Evolutionary conservation across 257 asterid species (phyloP).

Genomic region (Scutellaria barbata): DNA sequence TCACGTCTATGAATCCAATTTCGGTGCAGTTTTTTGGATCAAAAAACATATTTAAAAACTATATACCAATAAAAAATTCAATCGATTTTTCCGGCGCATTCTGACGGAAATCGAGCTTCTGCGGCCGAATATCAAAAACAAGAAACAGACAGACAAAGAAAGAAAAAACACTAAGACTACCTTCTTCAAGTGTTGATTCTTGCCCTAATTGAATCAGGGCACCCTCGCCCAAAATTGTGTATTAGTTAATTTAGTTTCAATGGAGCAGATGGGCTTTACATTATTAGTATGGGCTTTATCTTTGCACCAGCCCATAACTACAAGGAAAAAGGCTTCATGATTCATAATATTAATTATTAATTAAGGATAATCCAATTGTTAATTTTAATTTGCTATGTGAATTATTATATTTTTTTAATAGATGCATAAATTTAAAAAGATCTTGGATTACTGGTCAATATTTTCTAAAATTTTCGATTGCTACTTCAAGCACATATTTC

Average conservation of each 20-base stretch:
- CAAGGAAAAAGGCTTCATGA: no score
- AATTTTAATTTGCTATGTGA: no score
- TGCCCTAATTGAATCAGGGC: background rate
- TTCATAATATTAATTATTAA: no score
- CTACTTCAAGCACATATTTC: no score
- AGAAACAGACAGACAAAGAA: background rate
- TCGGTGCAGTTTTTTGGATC: background rate
- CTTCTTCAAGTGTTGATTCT: background rate
- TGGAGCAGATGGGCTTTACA: background rate
- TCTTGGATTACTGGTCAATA: no score
- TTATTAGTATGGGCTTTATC: background rate
- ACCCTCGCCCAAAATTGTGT: background rate
- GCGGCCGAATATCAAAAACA: background rate
- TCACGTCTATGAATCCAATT: no score
- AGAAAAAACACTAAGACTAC: background rate
- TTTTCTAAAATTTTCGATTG: no score
- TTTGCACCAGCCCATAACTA: no score
- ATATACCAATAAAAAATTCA: background rate
- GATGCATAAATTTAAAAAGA: no score
- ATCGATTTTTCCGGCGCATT: background rate
- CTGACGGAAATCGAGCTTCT: background rate
- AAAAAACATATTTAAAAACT: background rate
- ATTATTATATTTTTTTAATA: no score
- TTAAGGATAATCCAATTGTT: no score
- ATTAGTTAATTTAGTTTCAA: background rate